Evolutionary conservation across 2,329 filamentous ascomycete genomes (phyloP), one percentile per base, ranked within the genome.

Genomic region (Zasmidium angulare): DNA sequence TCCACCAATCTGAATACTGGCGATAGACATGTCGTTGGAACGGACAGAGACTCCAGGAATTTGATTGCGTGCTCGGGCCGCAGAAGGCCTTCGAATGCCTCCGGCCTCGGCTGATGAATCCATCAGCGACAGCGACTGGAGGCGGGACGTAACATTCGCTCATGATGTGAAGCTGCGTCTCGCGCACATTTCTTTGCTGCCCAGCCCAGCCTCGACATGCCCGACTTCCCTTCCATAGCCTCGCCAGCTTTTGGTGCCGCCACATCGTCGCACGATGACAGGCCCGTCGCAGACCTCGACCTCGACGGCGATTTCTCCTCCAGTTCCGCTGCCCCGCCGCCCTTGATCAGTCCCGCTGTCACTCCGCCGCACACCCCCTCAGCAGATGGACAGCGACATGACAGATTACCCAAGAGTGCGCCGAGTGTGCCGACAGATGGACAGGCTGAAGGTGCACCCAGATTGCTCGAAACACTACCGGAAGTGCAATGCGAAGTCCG

Each of bases 401-500:
- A 72, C 71, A 74, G 63, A 72, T 74, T 71, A 70, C 75, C 70
- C 59, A 74, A 59, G 70, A 79, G 77, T 19, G 74, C 78, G 26
- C 77, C 79, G 2, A 76, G 82, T 29, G 77, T 57, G 10, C 56
- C 57, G 21, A 56, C 57, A 11, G 59, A 63, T 43, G 57, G 59
- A 19, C 40, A 51, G 19, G 46, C 78, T 53, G 69, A 71, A 20
- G 73, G 74, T 23, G 63, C 71, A 77, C 91, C 91, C 0, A 87
- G 85, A 60, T 81, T 96, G 21, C 84, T 97, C 6, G 82, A 89
- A 65, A 84, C 81, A 14, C 81, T 98, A 1, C 95, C 93, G 7
- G 78, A 89, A 22, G 93, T 99, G n/a, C 87, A 91, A 73, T 99
- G 95, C 78, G 87, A 96, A 65, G 95, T 98, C 51, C 89, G 95